phyloP scores from a whole-genome alignment of 1,284 basidiomycete species.

The Ceratobasidium sp. region DNA sequence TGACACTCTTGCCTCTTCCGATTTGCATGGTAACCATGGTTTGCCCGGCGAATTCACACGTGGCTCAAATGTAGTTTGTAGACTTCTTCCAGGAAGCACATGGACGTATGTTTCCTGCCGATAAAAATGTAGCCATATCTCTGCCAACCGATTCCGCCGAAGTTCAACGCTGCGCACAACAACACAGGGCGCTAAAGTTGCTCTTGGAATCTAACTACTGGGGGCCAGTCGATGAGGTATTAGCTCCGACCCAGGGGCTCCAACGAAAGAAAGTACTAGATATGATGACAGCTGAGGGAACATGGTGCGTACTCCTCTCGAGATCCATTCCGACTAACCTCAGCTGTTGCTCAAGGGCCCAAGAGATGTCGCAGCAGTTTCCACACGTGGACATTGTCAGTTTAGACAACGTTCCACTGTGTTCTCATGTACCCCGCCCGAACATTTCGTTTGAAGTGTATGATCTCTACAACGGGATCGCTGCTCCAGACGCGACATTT shows the following conservation, averaged over 20 bases:
- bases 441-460: slow-evolving; percentile 33
- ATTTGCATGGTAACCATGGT: neutral
- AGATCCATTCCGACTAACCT: neutral
- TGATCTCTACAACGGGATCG: slow-evolving; percentile 21
- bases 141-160: slow-evolving; percentile 18
- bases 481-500: neutral
- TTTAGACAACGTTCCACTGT: slow-evolving; percentile 12
- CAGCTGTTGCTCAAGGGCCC: neutral
- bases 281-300: slow-evolving; percentile 28
- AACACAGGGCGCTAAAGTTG: slow-evolving; percentile 9
- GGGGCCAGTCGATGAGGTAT: neutral
- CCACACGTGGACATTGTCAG: slow-evolving; percentile 12
- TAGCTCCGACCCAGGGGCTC: neutral
- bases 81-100: slow-evolving; percentile 26
- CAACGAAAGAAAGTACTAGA: slow-evolving; percentile 21
- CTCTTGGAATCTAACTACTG: neutral
- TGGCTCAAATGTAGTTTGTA: neutral
- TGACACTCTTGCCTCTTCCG: slow-evolving; percentile 3
- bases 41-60: neutral
- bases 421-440: slow-evolving; percentile 1
- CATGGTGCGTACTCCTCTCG: neutral
- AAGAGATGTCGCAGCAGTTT: slow-evolving; percentile 23
- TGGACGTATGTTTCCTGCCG: slow-evolving; percentile 21
- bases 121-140: slow-evolving; percentile 8
- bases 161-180: slow-evolving; percentile 10